Base-by-base conservation (phyloP, 2,329 filamentous ascomycete genomes). In the Didymella keratinophila region DNA sequence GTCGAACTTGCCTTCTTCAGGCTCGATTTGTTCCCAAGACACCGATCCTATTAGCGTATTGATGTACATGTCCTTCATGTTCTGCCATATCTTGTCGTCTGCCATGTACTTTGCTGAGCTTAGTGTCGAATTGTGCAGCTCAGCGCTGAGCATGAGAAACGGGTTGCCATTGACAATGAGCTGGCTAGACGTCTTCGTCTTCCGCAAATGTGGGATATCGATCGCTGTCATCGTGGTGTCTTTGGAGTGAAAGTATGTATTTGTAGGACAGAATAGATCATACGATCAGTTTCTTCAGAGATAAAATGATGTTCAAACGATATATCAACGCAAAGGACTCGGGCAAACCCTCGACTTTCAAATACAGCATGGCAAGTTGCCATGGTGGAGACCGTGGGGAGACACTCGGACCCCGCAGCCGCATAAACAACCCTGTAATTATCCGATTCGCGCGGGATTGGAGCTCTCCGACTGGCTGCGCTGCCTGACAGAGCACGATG, bases 91-190 rank as follows among this genome's bases (percentile, higher is more conserved):
- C 27, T 65, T 65, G 42, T 65, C 68, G 8, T 75, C 70, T 16
- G 71, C 64, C 80, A 83, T 83, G 56, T 78, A 82, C 44, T 75
- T 70, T 8, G 78, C 73, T 5, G 78, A 82, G 9, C 74, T 78
- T 45, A 82, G 70, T 1, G 79, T 80, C 0, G 80, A 83, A 62
- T 82, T 83, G 53, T 82, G 81, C 36, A 82, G 67, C 68, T 83
- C 79, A 10, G 69, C 80, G n/a, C 71, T 77, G 6, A 80, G 72
- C 60, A 80, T 78, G 34, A 82, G 76, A 52, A 80, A 80, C 0
- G 79, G 80, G 28, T 78, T 66, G 60, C 76, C 79, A 67, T 82
- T 62, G 60, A 82, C 78, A 42, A 80, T 66, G 14, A 82, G 72
- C 58, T 83, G 79, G 56, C 60, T 68, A 23, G 56, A 70, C 18